phyloP scores from a whole-genome alignment of 345 rosid species.

The Gossypium rotundifolium region DNA sequence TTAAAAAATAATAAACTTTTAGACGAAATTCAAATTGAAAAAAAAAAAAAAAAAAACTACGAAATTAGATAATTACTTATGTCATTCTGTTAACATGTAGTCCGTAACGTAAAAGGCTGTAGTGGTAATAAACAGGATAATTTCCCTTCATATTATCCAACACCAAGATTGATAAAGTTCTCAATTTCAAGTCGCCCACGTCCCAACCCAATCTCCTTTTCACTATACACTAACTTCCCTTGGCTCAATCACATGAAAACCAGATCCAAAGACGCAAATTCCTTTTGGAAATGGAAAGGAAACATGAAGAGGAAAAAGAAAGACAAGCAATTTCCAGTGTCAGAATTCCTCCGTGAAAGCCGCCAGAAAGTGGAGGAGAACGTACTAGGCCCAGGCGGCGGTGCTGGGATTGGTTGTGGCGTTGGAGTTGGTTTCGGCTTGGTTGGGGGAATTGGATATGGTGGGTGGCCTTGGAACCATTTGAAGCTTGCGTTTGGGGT shows the following conservation, averaged over 20 bases:
- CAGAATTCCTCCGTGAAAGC: constrained; percentile 29
- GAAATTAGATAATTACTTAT: too few relatives aligned
- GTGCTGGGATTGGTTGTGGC: constrained; percentile 49
- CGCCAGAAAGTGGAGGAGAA: constrained; percentile 26
- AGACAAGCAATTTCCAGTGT: constrained; percentile 32
- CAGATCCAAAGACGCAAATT: constrained; percentile 7
- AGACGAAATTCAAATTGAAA: too few relatives aligned
- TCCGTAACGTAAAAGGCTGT: too few relatives aligned
- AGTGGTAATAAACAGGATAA: neutral
- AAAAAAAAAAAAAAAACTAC: too few relatives aligned
- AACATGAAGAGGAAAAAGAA: constrained; percentile 11
- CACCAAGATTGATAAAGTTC: neutral
- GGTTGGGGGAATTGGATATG: constrained; percentile 42
- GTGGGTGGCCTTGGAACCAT: constrained; percentile 39
- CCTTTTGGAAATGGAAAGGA: constrained; percentile 32
- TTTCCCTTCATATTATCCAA: neutral
- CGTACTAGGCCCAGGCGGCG: constrained; percentile 44
- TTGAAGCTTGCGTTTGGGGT: constrained; percentile 35
- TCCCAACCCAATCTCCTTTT: neutral
- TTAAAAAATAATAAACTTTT: too few relatives aligned
- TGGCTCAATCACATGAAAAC: constrained; percentile 21
- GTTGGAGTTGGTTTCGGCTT: constrained; percentile 46
- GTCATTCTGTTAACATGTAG: too few relatives aligned
- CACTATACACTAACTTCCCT: neutral
- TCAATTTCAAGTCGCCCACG: neutral